Percentiles rank a stretch among this genome's conserved stretches.
Conservation (phyloP, 2,329 filamentous ascomycete species). For the Drechmeria coniospora region DNA sequence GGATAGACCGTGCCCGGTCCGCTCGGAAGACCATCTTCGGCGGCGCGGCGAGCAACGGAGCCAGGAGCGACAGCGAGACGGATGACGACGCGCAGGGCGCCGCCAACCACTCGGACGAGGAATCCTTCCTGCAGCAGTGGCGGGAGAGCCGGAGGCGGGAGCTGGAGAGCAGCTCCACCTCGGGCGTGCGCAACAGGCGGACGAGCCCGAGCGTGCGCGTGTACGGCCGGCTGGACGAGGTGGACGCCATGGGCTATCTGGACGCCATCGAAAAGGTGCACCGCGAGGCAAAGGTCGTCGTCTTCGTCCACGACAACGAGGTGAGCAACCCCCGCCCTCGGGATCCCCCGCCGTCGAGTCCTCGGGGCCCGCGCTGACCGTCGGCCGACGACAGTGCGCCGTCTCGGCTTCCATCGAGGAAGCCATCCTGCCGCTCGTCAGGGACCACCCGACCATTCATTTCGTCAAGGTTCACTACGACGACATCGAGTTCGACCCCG, state of each 20-base stretch:
- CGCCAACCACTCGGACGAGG: constrained; percentile 54
- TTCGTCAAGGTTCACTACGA: constrained; percentile 86
- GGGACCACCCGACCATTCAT: constrained; percentile 52
- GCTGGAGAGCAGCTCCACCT: constrained; percentile 47
- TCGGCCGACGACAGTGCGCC: constrained; percentile 46
- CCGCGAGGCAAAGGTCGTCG: constrained; percentile 69
- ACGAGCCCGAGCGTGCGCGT: constrained; percentile 62
- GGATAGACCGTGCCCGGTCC: constrained; percentile 34
- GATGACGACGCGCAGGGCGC: constrained; percentile 29
- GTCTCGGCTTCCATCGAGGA: constrained; percentile 67
- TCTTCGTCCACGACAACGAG: constrained; percentile 81
- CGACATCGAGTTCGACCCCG: constrained; percentile 87
- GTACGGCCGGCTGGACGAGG: constrained; percentile 66
- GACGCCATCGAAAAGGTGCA: constrained; percentile 87
- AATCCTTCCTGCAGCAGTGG: constrained; percentile 73
- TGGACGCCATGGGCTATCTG: constrained; percentile 85
- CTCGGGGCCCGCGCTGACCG: constrained; percentile 5
- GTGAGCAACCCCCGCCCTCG: constrained; percentile 33
- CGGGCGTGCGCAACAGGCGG: constrained; percentile 44
- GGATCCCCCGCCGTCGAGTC: background rate
- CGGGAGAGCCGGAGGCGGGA: constrained; percentile 65
- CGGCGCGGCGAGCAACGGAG: constrained; percentile 8
- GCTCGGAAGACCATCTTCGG: constrained; percentile 42
- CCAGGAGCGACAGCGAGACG: constrained; percentile 29
- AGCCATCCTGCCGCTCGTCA: constrained; percentile 61